Conservation (phyloP, 1,139 yeast genomes). For the Kluyveromyces sp. region DNA sequence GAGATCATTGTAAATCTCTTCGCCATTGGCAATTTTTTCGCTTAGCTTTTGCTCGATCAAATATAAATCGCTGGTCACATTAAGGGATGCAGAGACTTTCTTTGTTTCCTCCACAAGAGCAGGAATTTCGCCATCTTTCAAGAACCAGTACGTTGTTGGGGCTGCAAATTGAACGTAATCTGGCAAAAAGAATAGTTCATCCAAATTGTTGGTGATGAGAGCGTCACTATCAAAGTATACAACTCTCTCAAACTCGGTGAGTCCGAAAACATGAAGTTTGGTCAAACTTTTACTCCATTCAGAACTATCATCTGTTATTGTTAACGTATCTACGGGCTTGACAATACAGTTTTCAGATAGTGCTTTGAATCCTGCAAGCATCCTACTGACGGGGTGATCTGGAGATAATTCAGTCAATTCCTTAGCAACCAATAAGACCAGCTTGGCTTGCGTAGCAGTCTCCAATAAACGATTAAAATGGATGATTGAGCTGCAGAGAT, state of each 20-base stretch:
- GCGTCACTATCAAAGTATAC: slow-evolving; percentile 39
- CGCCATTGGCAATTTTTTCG: slow-evolving; percentile 17
- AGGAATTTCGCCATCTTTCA: slow-evolving; percentile 16
- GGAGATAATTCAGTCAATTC: slow-evolving; percentile 17
- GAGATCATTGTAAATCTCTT: slow-evolving; percentile 26
- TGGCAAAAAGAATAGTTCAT: slow-evolving; percentile 43
- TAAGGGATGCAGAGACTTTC: slow-evolving; percentile 12
- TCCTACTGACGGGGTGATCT: slow-evolving; percentile 6
- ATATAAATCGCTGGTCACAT: slow-evolving; percentile 18
- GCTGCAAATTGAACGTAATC: slow-evolving; percentile 28
- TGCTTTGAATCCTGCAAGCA: slow-evolving; percentile 14
- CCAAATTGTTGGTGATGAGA: slow-evolving; percentile 31
- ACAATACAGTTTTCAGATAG: slow-evolving; percentile 22
- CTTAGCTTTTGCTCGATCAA: slow-evolving; percentile 13
- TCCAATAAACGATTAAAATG: slow-evolving; percentile 32
- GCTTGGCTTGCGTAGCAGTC: slow-evolving; percentile 33
- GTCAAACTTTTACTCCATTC: slow-evolving; percentile 49
- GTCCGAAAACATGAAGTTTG: slow-evolving; percentile 45
- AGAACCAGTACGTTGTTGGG: slow-evolving; percentile 27
- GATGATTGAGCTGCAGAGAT: slow-evolving; percentile 39
- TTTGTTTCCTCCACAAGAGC: slow-evolving; percentile 17
- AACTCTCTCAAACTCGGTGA: slow-evolving; percentile 42
- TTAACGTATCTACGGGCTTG: slow-evolving; percentile 22
- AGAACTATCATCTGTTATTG: slow-evolving; percentile 17
- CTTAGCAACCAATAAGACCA: slow-evolving; percentile 32